Evolutionary conservation across 2,329 filamentous ascomycete species (phyloP).

Genomic region (Ceratocystis alfenasii): DNA sequence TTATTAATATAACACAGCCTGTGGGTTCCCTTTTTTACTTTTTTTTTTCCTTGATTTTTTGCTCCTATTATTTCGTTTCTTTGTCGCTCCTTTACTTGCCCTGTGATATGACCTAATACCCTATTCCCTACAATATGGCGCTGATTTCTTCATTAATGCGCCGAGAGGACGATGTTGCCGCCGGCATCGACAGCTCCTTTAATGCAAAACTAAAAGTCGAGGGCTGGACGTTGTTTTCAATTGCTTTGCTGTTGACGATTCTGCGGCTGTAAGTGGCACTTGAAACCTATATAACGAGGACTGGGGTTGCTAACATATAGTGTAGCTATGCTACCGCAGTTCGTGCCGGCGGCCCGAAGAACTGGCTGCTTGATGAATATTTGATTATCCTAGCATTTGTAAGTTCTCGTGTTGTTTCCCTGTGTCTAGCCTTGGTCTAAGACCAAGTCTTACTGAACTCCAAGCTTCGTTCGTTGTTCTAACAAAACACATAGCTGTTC

Average conservation of each 20-base stretch:
- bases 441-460: not conserved
- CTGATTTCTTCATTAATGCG: slow-evolving; percentile 1
- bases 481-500: slow-evolving; percentile 24
- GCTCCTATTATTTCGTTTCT: not conserved
- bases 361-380: slow-evolving; percentile 22
- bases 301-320: not conserved
- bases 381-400: slow-evolving; percentile 19
- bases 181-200: slow-evolving; percentile 19
- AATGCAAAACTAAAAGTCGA: slow-evolving; percentile 16
- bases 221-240: slow-evolving; percentile 20
- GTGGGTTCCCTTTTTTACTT: not conserved
- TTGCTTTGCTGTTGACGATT: slow-evolving; percentile 17
- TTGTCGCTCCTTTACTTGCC: not conserved
- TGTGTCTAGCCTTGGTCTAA: not conserved
- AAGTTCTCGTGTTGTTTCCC: not conserved
- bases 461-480: not conserved
- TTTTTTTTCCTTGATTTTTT: not conserved
- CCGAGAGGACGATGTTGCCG: slow-evolving; percentile 18
- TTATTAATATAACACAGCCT: not conserved
- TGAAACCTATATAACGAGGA: not conserved
- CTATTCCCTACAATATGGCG: not conserved
- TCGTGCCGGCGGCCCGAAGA: slow-evolving; percentile 18
- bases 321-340: slow-evolving; percentile 19
- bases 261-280: slow-evolving; percentile 17
- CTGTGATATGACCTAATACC: not conserved